These are phyloP conservation scores for Brassica incana DNA, from an alignment of 345 rosid species.

Conservation along the genomic window DNA sequence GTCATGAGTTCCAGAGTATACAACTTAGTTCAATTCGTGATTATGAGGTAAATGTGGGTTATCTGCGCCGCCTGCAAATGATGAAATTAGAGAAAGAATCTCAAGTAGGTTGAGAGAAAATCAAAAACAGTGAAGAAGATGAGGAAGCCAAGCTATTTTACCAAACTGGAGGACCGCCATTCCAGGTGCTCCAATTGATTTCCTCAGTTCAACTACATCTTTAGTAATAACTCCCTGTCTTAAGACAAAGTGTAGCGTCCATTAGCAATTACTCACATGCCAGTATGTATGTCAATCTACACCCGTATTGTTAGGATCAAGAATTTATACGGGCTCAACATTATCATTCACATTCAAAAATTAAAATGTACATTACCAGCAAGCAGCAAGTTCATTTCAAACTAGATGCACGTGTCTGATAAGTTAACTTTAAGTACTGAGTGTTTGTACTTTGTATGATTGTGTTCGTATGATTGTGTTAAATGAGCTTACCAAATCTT, in stretches of 20 bases:
- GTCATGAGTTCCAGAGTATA: too few relatives aligned
- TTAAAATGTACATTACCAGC: neutral
- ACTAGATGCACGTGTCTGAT: neutral
- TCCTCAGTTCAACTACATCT: slow-evolving; percentile 84
- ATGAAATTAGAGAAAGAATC: too few relatives aligned
- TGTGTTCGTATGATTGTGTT: neutral
- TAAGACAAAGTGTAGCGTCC: neutral
- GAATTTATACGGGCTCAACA: too few relatives aligned
- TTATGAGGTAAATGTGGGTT: too few relatives aligned
- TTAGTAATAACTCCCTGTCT: slow-evolving; percentile 91
- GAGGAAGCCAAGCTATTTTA: slow-evolving; percentile 31
- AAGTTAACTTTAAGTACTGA: neutral
- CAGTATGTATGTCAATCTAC: neutral
- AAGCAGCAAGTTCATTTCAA: neutral
- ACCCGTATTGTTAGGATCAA: too few relatives aligned
- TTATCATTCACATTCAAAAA: too few relatives aligned
- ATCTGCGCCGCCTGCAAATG: too few relatives aligned
- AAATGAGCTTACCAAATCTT: slow-evolving; percentile 76
- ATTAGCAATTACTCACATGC: slow-evolving; percentile 13
- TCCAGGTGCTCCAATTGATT: slow-evolving; percentile 89
- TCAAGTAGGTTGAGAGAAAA: neutral
- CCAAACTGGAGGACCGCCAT: slow-evolving; percentile 99
- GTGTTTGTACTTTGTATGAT: neutral
- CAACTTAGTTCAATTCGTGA: too few relatives aligned
- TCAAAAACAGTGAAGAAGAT: neutral